Evolutionary conservation across 164 flowering plant species (phyloP).

Genomic region (Berberis vulgaris): DNA sequence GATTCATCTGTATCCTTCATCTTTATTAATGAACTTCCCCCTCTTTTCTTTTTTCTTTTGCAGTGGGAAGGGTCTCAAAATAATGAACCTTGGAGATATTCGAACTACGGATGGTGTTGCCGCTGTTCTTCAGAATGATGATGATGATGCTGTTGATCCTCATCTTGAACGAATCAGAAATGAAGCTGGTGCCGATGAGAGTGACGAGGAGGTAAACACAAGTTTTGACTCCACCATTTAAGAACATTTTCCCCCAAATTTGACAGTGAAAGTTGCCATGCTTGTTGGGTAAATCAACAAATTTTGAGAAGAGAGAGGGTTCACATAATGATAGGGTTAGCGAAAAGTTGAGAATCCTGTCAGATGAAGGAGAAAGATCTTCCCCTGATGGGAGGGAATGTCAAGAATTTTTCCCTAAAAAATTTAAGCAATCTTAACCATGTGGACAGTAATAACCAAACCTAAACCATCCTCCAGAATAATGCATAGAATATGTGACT

Average conservation of each 20-base stretch:
- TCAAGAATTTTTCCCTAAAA: too few species aligned
- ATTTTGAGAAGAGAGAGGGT: too few species aligned
- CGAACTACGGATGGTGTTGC: slow-evolving; percentile 52
- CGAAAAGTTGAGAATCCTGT: too few species aligned
- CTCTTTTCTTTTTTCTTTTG: slow-evolving; percentile 7
- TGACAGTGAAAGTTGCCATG: too few species aligned
- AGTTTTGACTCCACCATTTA: neutral
- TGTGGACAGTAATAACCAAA: too few species aligned
- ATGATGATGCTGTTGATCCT: slow-evolving; percentile 89
- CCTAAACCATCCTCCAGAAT: too few species aligned
- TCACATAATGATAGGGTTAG: too few species aligned
- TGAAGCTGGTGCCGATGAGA: slow-evolving; percentile 62
- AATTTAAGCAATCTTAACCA: too few species aligned
- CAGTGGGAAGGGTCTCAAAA: slow-evolving; percentile 82
- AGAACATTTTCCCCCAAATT: neutral
- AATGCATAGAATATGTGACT: too few species aligned
- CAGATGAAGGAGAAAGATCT: too few species aligned
- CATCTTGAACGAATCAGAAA: slow-evolving; percentile 87
- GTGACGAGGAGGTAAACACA: slow-evolving; percentile 81
- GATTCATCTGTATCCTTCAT: neutral
- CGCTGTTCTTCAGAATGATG: slow-evolving; percentile 52
- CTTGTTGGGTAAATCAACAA: too few species aligned
- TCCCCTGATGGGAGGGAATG: too few species aligned
- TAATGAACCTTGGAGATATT: slow-evolving; percentile 60
- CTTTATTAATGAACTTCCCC: neutral